Base-by-base conservation (phyloP, 495 filamentous ascomycete species). In the Podospora conica region DNA sequence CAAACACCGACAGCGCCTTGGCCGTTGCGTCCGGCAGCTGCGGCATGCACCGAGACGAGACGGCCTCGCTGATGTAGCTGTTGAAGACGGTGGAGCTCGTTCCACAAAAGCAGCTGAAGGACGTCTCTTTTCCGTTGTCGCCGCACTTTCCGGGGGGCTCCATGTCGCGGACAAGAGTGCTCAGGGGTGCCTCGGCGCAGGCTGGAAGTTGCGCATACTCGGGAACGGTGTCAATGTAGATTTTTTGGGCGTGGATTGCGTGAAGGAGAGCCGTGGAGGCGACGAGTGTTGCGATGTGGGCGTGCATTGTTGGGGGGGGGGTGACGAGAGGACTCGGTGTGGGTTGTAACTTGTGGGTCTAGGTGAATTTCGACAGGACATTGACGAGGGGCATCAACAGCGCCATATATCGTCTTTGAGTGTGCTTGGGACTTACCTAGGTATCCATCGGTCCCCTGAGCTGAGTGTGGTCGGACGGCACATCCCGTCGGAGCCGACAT, bases 61-160 rank as follows among this genome's bases (percentile, higher is more conserved):
- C 57, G 3, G 23, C 57, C 10, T 27, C 27, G 63, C 67, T 61
- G 57, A 68, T 68, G 22, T 55, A 29, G 4, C 21, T 55, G 4
- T n/a, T 53, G 65, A 75, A 77, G 15, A 64, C 60, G 61, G 56
- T 69, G 58, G 75, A 80, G 58, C 69, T 65, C 12, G 76, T 25
- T 18, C 54, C 66, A 65, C 71, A 74, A 61, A 74, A 71, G 58
- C 71, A 74, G 54, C 27, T 60, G 65, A 66, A 74, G 10, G 71
- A 74, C 0, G 71, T 74, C 29, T 55, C 27, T 6, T 48, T 18
- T 23, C 58, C 40, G 65, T 62, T 63, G 61, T 74, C 71, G 24
- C 71, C 71, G 58, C 69, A 74, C 1, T 56, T 56, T 12, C 70
- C 70, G 8, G 65, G 23, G 11, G n/a, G n/a, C n/a, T 12, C 27